Percentiles rank a stretch among this genome's conserved stretches.
phyloP scores from a whole-genome alignment of 1,284 basidiomycete species.

The Marasmius tenuissimus region DNA sequence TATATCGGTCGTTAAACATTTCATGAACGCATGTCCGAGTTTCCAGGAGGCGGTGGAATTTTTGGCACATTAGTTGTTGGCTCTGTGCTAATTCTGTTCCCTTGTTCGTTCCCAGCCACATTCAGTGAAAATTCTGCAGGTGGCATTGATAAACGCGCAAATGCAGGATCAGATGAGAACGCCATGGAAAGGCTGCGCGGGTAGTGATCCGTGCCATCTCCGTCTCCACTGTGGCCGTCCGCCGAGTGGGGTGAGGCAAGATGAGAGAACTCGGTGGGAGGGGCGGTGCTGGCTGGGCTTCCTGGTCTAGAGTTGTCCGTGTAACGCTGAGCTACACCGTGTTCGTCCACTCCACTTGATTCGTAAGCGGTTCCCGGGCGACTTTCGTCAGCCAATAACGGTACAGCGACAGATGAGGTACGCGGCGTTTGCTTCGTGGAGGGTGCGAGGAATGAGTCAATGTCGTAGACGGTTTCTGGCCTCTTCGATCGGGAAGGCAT shows the following conservation, averaged over 20 bases:
- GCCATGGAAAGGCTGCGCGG: not conserved
- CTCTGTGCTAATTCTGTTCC: not conserved
- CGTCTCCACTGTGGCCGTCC: conserved; percentile 7
- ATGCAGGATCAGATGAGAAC: not conserved
- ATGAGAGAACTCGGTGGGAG: conserved; percentile 3
- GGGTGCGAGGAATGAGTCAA: not conserved
- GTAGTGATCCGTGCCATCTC: not conserved
- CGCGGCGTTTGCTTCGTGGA: not conserved
- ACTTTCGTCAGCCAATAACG: not conserved
- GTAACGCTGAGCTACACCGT: not conserved
- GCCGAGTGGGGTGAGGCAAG: conserved; percentile 11
- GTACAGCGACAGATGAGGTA: not conserved
- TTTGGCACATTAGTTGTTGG: not conserved
- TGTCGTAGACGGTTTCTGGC: not conserved
- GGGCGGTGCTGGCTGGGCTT: not conserved
- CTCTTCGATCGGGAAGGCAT: conserved; percentile 11
- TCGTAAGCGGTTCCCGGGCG: not conserved
- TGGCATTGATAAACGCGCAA: not conserved
- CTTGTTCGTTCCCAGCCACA: not conserved
- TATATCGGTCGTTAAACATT: too few species aligned
- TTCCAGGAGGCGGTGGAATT: not conserved
- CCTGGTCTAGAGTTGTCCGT: not conserved
- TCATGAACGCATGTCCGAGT: too few species aligned
- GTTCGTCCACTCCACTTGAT: not conserved
- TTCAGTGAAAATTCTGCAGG: not conserved